phyloP scores from a whole-genome alignment of 805 yeast genomes.

The Hanseniaspora jakobsenii region DNA sequence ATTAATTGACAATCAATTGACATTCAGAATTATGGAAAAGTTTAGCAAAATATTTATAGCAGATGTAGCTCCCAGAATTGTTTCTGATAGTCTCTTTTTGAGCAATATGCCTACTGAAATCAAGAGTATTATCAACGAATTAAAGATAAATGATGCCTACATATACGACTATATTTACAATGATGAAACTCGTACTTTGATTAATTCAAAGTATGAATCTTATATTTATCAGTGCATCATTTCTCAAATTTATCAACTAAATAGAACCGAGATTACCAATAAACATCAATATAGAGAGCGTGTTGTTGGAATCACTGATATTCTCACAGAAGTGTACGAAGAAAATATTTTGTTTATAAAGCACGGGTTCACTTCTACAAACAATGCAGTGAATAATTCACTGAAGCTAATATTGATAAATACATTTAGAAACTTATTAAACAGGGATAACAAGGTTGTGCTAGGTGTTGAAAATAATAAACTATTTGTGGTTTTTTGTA shows the following conservation, averaged over 20 bases:
- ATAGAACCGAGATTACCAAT: neutral
- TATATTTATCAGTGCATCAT: neutral
- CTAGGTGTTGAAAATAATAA: conserved; percentile 4
- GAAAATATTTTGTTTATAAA: neutral
- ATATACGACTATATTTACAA: conserved; percentile 8
- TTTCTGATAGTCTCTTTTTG: neutral
- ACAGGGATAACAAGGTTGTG: neutral
- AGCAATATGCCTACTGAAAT: neutral
- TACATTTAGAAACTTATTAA: neutral
- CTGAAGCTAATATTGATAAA: neutral
- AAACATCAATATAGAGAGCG: neutral
- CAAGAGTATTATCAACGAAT: neutral
- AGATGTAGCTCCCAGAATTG: neutral
- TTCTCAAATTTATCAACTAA: conserved; percentile 5
- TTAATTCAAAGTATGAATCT: neutral
- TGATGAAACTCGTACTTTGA: neutral
- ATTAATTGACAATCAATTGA: neutral
- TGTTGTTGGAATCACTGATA: neutral
- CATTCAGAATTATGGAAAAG: neutral
- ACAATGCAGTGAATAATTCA: neutral
- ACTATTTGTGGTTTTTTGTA: conserved; percentile 4
- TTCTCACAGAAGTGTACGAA: neutral
- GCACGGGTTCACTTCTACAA: neutral
- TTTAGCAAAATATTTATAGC: neutral
- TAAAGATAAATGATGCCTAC: neutral